A percentile compares a stretch with the other conserved stretches of the same genome.
Conservation (phyloP, 1,139 yeast genomes). For the Blastobotrys capitulatus region DNA sequence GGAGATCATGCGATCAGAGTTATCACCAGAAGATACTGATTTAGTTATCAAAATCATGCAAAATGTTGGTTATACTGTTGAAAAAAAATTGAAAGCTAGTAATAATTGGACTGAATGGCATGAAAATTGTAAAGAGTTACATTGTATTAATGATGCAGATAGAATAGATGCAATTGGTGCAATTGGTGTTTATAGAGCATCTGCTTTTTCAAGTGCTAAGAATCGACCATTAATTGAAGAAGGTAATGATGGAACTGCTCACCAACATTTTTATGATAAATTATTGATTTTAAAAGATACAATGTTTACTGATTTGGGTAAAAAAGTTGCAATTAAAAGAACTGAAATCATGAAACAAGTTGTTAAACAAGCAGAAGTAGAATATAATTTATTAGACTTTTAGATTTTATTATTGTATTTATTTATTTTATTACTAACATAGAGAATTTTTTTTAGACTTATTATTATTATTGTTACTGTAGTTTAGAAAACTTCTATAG, state of each 20-base stretch:
- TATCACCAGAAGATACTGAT: conserved; percentile 19
- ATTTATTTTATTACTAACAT: too few species aligned
- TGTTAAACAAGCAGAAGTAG: conserved; percentile 21
- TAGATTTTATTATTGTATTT: not conserved
- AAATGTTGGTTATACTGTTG: conserved; percentile 31
- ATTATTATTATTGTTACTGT: not conserved
- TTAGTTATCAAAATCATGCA: conserved; percentile 26
- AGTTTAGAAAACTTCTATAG: too few species aligned
- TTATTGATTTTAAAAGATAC: conserved; percentile 27
- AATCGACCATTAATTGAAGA: conserved; percentile 26
- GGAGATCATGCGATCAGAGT: conserved; percentile 12
- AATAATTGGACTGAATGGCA: conserved; percentile 31
- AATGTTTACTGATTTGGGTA: conserved; percentile 31
- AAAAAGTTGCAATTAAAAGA: conserved; percentile 24
- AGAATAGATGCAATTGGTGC: conserved; percentile 37
- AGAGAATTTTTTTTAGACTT: not conserved
- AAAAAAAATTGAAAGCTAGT: conserved; percentile 23
- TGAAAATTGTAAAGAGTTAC: conserved; percentile 27
- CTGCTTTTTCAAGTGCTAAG: conserved; percentile 32
- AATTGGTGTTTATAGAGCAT: conserved; percentile 33
- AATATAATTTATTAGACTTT: conserved; percentile 10
- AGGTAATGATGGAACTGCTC: conserved; percentile 17
- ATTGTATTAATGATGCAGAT: conserved; percentile 37
- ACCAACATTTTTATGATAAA: conserved; percentile 32
- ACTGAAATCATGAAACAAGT: conserved; percentile 26